phyloP scores from a whole-genome alignment of 768 basidiomycete species.

The Lentinula boryana region DNA sequence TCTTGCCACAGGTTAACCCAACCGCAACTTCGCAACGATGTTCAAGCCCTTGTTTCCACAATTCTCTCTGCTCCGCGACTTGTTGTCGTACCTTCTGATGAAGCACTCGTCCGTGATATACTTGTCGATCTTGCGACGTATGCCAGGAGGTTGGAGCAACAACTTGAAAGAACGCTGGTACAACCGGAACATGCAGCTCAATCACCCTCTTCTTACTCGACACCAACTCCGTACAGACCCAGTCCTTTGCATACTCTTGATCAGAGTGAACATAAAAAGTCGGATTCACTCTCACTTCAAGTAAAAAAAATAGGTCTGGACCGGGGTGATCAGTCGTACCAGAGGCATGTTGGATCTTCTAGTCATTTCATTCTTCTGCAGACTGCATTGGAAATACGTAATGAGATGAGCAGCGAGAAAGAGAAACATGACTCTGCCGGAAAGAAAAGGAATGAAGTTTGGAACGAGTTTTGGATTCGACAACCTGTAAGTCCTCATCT shows the following conservation, averaged over 20 bases:
- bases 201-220: neutral
- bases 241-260: neutral
- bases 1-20: neutral
- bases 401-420: neutral
- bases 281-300: neutral
- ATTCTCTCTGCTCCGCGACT: conserved; percentile 24
- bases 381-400: neutral
- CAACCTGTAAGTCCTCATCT: neutral
- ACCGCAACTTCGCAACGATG: conserved; percentile 4
- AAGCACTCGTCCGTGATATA: conserved; percentile 7
- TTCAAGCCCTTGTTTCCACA: conserved; percentile 21
- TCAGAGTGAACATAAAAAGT: neutral
- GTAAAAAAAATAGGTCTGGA: neutral
- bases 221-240: neutral
- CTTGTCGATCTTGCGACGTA: conserved; percentile 16
- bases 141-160: conserved; percentile 5
- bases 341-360: neutral
- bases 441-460: neutral
- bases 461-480: neutral
- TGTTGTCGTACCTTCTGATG: conserved; percentile 23
- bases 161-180: neutral
- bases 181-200: neutral
- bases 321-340: neutral
- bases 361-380: neutral
- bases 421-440: neutral